Conservation (phyloP, 1,139 yeast species). For the Blastobotrys illinoisensis region DNA sequence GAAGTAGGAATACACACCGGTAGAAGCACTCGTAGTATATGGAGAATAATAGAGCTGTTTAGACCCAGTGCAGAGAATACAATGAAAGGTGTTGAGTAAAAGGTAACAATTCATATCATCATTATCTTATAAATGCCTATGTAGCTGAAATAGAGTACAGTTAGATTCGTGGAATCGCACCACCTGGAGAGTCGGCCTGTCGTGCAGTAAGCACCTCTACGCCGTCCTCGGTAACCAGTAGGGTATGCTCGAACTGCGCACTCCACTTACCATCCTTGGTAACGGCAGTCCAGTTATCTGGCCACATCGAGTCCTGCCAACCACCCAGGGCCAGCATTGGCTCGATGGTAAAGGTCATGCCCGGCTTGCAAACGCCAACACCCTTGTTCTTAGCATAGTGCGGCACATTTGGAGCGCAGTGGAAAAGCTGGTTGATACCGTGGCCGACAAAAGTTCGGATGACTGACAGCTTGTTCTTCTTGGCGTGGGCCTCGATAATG, state of each 20-base stretch:
- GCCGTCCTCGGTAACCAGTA: slow-evolving; percentile 89
- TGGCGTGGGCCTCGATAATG: slow-evolving; percentile 82
- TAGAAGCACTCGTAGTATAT: no score
- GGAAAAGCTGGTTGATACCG: slow-evolving; percentile 85
- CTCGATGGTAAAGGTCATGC: slow-evolving; percentile 95
- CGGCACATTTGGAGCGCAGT: slow-evolving; percentile 88
- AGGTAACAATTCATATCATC: no score
- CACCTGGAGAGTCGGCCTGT: slow-evolving; percentile 77
- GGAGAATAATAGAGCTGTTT: no score
- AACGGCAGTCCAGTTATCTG: slow-evolving; percentile 95
- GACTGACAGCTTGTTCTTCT: slow-evolving; percentile 71
- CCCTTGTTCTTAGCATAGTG: slow-evolving; percentile 92
- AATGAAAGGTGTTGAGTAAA: no score
- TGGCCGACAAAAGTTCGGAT: slow-evolving; percentile 93
- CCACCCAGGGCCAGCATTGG: slow-evolving; percentile 96
- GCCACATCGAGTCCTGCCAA: slow-evolving; percentile 83
- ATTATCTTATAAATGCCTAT: no score
- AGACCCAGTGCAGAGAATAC: no score
- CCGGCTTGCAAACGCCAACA: slow-evolving; percentile 89
- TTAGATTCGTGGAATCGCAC: slow-evolving; percentile 58
- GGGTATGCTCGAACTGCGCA: slow-evolving; percentile 92
- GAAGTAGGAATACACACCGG: no score
- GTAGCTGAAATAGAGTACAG: no score
- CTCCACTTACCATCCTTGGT: slow-evolving; percentile 83
- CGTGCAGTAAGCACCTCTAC: slow-evolving; percentile 88